These are phyloP conservation scores for Pelargonium hybrid DNA, from an alignment of 441 rosid species.

Conservation along the genomic window DNA sequence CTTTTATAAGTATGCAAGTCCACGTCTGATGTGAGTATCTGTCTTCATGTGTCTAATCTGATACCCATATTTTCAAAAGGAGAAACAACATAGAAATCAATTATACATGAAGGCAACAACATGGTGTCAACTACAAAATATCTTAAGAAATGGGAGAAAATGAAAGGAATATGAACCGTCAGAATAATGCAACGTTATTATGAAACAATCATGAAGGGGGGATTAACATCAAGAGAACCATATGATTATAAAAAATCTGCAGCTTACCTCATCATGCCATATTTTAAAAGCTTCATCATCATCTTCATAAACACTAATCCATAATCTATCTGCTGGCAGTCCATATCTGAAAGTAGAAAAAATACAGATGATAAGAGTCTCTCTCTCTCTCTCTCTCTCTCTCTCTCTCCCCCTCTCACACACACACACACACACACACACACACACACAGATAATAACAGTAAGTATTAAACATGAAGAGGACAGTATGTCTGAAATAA, in stretches of 20 bases:
- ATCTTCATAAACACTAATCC: constrained; percentile 75
- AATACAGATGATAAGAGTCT: not conserved
- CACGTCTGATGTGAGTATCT: not conserved
- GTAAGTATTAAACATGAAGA: constrained; percentile 5
- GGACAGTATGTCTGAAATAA: not conserved
- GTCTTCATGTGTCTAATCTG: not conserved
- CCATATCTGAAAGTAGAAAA: constrained; percentile 39
- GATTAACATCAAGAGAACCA: not conserved
- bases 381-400: too few species aligned
- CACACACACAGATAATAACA: constrained; percentile 1
- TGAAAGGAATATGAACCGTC: not conserved
- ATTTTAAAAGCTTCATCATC: constrained; percentile 81
- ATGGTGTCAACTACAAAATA: not conserved
- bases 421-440: too few species aligned
- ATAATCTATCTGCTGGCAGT: constrained; percentile 54
- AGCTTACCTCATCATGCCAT: constrained; percentile 63
- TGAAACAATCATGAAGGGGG: not conserved
- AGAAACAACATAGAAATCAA: not conserved
- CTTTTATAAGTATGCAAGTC: not conserved
- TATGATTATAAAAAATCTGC: constrained; percentile 1
- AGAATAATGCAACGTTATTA: not conserved
- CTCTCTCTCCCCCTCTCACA: too few species aligned
- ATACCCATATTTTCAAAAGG: not conserved
- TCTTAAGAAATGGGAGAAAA: not conserved
- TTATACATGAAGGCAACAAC: not conserved